These are phyloP conservation scores for Ormosia emarginata DNA, from an alignment of 306 rosid genomes.

Conservation along the genomic window DNA sequence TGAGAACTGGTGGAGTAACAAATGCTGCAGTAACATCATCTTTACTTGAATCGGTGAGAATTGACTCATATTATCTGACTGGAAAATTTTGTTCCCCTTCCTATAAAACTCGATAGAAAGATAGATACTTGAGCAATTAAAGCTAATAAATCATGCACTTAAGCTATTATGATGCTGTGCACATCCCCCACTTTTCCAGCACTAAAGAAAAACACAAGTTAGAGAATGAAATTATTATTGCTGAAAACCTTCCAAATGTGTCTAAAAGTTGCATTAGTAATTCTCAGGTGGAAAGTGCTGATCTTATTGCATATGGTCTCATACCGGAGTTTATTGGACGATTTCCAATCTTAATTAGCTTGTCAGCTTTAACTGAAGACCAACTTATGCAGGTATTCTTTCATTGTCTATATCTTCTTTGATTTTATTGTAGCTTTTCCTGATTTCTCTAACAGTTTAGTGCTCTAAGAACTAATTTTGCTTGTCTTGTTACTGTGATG, in stretches of 20 bases:
- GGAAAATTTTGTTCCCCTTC: background rate
- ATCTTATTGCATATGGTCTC: slow-evolving; percentile 87
- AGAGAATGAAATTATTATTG: background rate
- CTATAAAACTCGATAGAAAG: background rate
- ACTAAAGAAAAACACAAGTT: background rate
- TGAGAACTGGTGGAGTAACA: slow-evolving; percentile 66
- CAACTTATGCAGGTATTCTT: slow-evolving; percentile 75
- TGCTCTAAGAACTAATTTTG: background rate
- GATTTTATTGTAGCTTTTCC: background rate
- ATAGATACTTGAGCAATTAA: slow-evolving; percentile 3
- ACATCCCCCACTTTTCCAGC: background rate
- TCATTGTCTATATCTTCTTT: background rate
- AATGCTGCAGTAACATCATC: slow-evolving; percentile 66
- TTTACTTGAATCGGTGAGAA: slow-evolving; percentile 74
- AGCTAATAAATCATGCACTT: background rate
- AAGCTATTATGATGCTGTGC: background rate
- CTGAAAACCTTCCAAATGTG: slow-evolving; percentile 10
- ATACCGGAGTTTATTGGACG: slow-evolving; percentile 94
- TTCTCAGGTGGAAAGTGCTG: slow-evolving; percentile 88
- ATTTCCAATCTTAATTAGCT: slow-evolving; percentile 77
- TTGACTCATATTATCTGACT: background rate
- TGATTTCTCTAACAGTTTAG: background rate
- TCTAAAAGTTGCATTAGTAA: slow-evolving; percentile 24
- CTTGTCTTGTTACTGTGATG: background rate
- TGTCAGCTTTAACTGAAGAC: slow-evolving; percentile 79